Conservation (phyloP, 2,329 filamentous ascomycete species). For the Fusarium redolens region DNA sequence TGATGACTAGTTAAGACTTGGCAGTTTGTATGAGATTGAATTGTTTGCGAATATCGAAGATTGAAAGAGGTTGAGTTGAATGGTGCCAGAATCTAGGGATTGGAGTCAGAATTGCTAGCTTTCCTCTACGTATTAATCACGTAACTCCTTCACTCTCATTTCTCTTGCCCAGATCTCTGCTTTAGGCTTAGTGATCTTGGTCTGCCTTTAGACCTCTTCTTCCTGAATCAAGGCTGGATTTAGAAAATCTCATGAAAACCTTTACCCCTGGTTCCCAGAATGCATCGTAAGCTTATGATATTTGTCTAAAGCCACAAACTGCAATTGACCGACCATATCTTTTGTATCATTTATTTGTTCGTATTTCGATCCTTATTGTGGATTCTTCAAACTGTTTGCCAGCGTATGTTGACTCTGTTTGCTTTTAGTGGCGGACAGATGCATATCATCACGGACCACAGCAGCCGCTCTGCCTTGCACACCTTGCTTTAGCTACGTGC, state of each 20-base stretch:
- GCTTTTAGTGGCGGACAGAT: neutral
- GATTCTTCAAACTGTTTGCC: neutral
- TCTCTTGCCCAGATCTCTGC: fast-evolving
- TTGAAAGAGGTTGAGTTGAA: too few species aligned
- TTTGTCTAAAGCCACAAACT: neutral
- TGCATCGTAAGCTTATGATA: neutral
- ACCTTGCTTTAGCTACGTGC: neutral
- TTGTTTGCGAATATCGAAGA: too few species aligned
- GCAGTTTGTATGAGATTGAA: fast-evolving
- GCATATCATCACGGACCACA: neutral
- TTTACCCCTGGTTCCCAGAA: neutral
- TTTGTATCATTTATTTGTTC: neutral
- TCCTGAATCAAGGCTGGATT: fast-evolving
- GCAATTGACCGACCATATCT: fast-evolving
- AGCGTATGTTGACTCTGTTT: too few species aligned
- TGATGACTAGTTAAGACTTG: fast-evolving
- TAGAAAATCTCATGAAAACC: neutral
- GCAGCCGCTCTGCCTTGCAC: neutral
- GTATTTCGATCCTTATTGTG: too few species aligned
- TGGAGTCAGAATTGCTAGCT: too few species aligned
- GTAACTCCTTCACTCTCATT: neutral
- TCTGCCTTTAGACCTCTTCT: too few species aligned
- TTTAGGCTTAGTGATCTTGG: fast-evolving
- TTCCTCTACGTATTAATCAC: too few species aligned
- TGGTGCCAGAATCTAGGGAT: too few species aligned